These are phyloP conservation scores for Entophlyctis helioformis DNA, from an alignment of 192 early-diverging fungal species.

Conservation along the genomic window DNA sequence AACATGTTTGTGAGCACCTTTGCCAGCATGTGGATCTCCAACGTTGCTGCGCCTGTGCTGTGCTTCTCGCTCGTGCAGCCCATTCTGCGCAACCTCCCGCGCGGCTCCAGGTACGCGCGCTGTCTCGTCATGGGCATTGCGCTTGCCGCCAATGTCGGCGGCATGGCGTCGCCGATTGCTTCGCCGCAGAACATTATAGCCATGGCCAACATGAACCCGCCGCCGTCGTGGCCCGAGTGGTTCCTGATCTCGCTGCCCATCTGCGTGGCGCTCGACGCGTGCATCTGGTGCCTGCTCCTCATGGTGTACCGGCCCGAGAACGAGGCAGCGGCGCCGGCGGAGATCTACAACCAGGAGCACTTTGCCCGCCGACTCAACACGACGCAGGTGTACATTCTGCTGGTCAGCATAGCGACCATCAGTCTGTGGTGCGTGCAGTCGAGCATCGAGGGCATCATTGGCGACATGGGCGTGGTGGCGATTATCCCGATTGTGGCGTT, in stretches of 20 bases:
- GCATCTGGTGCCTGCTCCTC: conserved; percentile 74
- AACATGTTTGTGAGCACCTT: conserved; percentile 96
- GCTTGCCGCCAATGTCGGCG: conserved; percentile 88
- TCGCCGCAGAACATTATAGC: conserved; percentile 98
- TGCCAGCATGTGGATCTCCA: conserved; percentile 97
- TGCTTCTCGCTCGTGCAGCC: conserved; percentile 93
- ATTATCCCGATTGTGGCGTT: conserved; percentile 81
- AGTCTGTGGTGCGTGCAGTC: conserved; percentile 82
- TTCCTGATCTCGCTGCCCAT: conserved; percentile 79
- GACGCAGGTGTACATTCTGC: conserved; percentile 68
- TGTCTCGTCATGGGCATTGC: conserved; percentile 95
- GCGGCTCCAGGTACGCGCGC: conserved; percentile 64
- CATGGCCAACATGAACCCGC: conserved; percentile 80
- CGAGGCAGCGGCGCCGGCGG: conserved; percentile 10
- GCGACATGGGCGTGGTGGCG: conserved; percentile 94
- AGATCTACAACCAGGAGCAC: conserved; percentile 12
- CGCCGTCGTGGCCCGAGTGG: conserved; percentile 85
- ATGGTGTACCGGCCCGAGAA: conserved; percentile 59
- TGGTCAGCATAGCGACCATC: conserved; percentile 67
- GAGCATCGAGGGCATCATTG: conserved; percentile 58
- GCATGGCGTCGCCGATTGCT: conserved; percentile 94
- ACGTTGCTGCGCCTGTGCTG: conserved; percentile 92
- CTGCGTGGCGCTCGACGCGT: conserved; percentile 62
- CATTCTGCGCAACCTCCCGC: conserved; percentile 80
- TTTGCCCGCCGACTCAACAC: conserved; percentile 24